Conservation (phyloP, 306 rosid genomes). For the Glycine soja region DNA sequence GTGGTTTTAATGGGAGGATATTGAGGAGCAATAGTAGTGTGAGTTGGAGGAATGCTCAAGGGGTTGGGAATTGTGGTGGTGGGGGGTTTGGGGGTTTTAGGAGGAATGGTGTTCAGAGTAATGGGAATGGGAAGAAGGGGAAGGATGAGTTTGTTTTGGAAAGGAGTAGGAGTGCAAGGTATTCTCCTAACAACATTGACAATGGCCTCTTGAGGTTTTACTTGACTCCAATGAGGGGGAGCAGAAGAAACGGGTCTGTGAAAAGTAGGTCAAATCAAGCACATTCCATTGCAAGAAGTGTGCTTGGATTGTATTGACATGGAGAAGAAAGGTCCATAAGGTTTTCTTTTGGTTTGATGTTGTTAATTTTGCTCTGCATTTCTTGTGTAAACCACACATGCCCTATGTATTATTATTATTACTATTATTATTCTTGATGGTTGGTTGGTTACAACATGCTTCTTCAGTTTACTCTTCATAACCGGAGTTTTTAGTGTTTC, state of each 20-base stretch:
- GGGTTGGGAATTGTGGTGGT: constrained; percentile 52
- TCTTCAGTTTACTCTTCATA: constrained; percentile 55
- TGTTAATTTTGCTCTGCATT: constrained; percentile 62
- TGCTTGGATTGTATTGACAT: constrained; percentile 74
- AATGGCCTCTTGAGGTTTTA: constrained; percentile 78
- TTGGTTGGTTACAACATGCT: constrained; percentile 58
- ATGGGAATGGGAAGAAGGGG: constrained; percentile 64
- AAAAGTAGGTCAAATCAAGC: constrained; percentile 75
- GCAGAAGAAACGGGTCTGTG: constrained; percentile 68
- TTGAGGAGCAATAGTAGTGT: constrained; percentile 85
- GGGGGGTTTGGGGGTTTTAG: constrained; percentile 56
- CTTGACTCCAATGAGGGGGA: constrained; percentile 76
- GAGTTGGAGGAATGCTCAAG: constrained; percentile 80
- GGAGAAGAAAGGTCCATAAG: constrained; percentile 53
- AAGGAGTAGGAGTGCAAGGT: constrained; percentile 83
- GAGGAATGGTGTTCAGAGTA: constrained; percentile 59
- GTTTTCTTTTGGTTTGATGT: constrained; percentile 59
- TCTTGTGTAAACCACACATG: constrained; percentile 75
- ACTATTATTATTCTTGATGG: constrained; percentile 48
- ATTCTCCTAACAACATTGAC: constrained; percentile 69
- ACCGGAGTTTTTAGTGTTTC: constrained; percentile 54
- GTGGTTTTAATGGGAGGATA: constrained; percentile 64
- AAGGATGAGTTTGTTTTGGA: constrained; percentile 71
- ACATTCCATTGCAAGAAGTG: constrained; percentile 91
- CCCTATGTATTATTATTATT: constrained; percentile 58